Evolutionary conservation across 352 stramenopile species (phyloP).

Genomic region (Phytophthora macrochlamydospora): DNA sequence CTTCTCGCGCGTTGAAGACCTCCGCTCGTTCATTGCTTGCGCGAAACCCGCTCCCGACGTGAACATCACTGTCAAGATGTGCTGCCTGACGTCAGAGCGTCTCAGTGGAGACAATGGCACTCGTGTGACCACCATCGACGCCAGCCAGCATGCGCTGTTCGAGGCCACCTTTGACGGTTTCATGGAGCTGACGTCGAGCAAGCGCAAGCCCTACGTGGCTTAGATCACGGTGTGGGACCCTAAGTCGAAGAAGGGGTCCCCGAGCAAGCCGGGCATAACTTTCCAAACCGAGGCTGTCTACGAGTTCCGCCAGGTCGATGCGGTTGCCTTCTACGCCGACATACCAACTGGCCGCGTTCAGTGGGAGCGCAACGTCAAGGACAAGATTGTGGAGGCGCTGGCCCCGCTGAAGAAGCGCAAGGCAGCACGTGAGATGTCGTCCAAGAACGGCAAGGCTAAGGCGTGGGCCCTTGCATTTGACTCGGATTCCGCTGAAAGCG

Average conservation of each 20-base stretch:
- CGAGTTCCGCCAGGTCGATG: neutral
- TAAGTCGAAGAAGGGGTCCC: neutral
- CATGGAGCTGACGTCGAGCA: neutral
- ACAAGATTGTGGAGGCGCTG: no score
- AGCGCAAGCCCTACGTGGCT: neutral
- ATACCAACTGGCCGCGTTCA: neutral
- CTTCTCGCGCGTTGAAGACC: neutral
- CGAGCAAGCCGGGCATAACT: neutral
- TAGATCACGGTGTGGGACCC: constrained; percentile 3
- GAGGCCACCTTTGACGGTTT: neutral
- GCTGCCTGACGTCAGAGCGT: constrained; percentile 3
- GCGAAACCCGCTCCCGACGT: neutral
- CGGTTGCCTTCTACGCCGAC: neutral
- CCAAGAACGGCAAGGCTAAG: no score
- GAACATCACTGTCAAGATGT: constrained; percentile 1
- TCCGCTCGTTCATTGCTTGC: constrained; percentile 4
- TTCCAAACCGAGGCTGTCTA: neutral
- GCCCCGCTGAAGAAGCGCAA: no score
- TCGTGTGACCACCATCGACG: neutral
- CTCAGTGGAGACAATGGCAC: constrained; percentile 1
- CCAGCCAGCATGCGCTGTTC: neutral
- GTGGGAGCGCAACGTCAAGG: neutral
- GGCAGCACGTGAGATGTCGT: no score
- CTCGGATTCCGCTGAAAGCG: no score
- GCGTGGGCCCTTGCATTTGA: no score